These are phyloP conservation scores for Metrosideros polymorpha DNA, from an alignment of 441 rosid genomes.

Conservation along the genomic window DNA sequence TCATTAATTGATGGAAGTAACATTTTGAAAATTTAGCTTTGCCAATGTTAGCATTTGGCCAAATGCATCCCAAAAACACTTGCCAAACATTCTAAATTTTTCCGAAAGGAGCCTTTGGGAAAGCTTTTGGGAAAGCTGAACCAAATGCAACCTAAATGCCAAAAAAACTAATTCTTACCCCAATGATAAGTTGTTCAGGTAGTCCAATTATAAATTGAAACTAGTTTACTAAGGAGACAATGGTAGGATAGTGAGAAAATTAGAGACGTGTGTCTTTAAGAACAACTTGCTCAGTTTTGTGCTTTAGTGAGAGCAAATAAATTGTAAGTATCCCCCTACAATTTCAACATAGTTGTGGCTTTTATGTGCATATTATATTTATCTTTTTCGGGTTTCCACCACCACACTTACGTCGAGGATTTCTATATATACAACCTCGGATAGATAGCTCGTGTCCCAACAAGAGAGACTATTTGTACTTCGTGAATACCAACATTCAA, in stretches of 20 bases:
- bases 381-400: fast-evolving
- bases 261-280: not conserved
- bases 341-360: not conserved
- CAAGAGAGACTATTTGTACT: not conserved
- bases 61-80: too few relatives aligned
- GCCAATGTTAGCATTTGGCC: too few relatives aligned
- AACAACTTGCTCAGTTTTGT: not conserved
- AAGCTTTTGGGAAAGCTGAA: too few relatives aligned
- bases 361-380: not conserved
- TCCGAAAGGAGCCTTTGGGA: too few relatives aligned
- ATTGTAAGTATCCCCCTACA: not conserved
- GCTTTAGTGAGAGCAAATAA: not conserved
- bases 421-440: not conserved
- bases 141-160: too few relatives aligned
- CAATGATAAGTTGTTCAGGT: too few relatives aligned
- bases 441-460: not conserved
- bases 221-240: too few relatives aligned
- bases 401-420: not conserved
- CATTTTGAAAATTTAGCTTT: too few relatives aligned
- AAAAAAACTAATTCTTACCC: too few relatives aligned
- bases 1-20: too few relatives aligned
- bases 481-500: not conserved
- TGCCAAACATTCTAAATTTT: too few relatives aligned
- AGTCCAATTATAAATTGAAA: too few relatives aligned
- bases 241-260: not conserved